Evolutionary conservation across 805 yeast genomes (phyloP).

Genomic region (Kodamaea hsintzibuensis): DNA sequence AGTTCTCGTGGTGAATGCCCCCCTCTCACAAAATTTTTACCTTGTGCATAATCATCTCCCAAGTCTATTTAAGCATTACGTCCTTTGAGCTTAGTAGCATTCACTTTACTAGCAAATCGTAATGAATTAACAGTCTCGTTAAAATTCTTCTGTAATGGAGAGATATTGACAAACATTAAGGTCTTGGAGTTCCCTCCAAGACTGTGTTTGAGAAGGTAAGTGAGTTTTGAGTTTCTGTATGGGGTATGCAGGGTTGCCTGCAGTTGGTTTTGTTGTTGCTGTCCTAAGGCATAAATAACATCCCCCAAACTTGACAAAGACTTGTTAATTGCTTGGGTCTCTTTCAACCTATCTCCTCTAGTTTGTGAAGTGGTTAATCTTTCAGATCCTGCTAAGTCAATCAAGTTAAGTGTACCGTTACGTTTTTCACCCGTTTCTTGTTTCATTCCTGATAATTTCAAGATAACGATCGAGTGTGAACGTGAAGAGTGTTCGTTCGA

Average conservation of each 20-base stretch:
- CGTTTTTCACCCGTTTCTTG: slow-evolving; percentile 27
- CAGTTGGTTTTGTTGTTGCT: slow-evolving; percentile 19
- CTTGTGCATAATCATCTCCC: too few species aligned
- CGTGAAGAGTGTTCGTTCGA: slow-evolving; percentile 86
- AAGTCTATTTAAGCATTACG: neutral
- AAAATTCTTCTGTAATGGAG: slow-evolving; percentile 62
- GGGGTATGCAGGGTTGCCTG: slow-evolving; percentile 52
- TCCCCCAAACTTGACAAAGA: slow-evolving; percentile 88
- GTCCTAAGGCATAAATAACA: slow-evolving; percentile 72
- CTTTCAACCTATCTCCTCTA: slow-evolving; percentile 76
- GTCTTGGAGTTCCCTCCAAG: slow-evolving; percentile 86
- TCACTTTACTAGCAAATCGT: slow-evolving; percentile 85
- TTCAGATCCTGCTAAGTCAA: slow-evolving; percentile 96
- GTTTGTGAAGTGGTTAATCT: slow-evolving; percentile 74
- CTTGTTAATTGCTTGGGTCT: slow-evolving; percentile 86
- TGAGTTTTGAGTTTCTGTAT: slow-evolving; percentile 70
- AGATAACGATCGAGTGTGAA: slow-evolving; percentile 81
- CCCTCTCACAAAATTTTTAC: too few species aligned
- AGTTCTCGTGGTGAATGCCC: too few species aligned
- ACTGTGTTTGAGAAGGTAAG: slow-evolving; percentile 82
- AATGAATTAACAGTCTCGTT: slow-evolving; percentile 82
- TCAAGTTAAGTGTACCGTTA: slow-evolving; percentile 70
- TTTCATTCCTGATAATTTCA: slow-evolving; percentile 60
- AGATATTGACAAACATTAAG: slow-evolving; percentile 87
- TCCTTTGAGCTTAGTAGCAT: slow-evolving; percentile 43